These are phyloP conservation scores for Vanilla planifolia DNA, from an alignment of 106 monocot genomes.

Conservation along the genomic window DNA sequence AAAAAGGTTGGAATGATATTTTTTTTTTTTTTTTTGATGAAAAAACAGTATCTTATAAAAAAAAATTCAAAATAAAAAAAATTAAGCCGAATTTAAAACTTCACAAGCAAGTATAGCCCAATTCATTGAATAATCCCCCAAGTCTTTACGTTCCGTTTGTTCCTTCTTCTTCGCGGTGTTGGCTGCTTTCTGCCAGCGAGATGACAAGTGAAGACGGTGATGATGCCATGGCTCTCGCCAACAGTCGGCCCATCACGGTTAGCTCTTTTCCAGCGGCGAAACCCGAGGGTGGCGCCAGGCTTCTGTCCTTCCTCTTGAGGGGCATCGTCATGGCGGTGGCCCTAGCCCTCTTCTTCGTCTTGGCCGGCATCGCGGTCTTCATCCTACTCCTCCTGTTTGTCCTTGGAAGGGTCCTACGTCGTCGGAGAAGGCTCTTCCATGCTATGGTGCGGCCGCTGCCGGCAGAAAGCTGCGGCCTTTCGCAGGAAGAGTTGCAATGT, in stretches of 20 bases:
- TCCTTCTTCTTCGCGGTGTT: neutral
- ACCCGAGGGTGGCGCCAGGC: slow-evolving; percentile 36
- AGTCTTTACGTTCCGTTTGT: too few relatives aligned
- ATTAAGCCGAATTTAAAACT: too few relatives aligned
- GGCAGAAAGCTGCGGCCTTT: slow-evolving; percentile 20
- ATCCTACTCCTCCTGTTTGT: slow-evolving; percentile 64
- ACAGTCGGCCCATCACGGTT: neutral
- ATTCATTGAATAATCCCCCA: too few relatives aligned
- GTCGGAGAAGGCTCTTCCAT: slow-evolving; percentile 1
- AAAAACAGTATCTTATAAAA: too few relatives aligned
- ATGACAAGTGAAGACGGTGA: slow-evolving; percentile 7
- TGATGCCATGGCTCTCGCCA: neutral
- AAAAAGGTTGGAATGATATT: too few relatives aligned
- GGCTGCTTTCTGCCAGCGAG: neutral
- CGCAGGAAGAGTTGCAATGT: slow-evolving; percentile 22
- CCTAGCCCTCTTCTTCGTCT: slow-evolving; percentile 79
- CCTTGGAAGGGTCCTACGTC: slow-evolving; percentile 55
- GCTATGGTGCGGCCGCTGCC: neutral
- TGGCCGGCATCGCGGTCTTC: slow-evolving; percentile 68
- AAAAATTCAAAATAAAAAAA: too few relatives aligned
- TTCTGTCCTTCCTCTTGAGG: slow-evolving; percentile 58
- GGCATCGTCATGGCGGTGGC: slow-evolving; percentile 51
- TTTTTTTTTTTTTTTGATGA: too few relatives aligned
- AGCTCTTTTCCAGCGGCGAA: slow-evolving; percentile 14
- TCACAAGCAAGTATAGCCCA: too few relatives aligned